A percentile compares a stretch with the other conserved stretches of the same genome.
phyloP scores from a whole-genome alignment of 495 filamentous ascomycete genomes.

The Podospora australis region DNA sequence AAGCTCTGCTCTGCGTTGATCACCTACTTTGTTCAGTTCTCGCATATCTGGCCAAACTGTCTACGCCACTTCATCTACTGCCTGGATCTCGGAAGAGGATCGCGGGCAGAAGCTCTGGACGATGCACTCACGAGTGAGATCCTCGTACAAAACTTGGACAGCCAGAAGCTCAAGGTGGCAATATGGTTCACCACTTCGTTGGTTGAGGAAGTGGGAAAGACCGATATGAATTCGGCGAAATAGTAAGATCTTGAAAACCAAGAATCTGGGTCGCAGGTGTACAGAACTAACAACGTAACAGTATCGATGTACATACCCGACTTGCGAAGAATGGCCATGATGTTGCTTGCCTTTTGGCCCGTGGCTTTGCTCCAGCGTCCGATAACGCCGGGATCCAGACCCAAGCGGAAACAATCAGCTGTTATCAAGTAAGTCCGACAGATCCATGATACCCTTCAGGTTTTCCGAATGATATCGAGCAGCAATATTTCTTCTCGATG shows the following conservation, averaged over 20 bases:
- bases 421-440: constrained; percentile 53
- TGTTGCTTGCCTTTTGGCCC: constrained; percentile 40
- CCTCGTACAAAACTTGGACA: constrained; percentile 49
- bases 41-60: constrained; percentile 59
- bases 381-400: constrained; percentile 21
- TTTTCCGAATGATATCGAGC: background rate
- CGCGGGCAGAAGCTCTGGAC: constrained; percentile 43
- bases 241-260: constrained; percentile 36
- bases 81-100: constrained; percentile 46
- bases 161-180: constrained; percentile 49
- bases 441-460: background rate
- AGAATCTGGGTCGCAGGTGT: background rate
- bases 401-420: constrained; percentile 49
- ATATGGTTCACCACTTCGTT: constrained; percentile 69
- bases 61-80: constrained; percentile 62
- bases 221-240: constrained; percentile 50
- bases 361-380: constrained; percentile 31
- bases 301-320: constrained; percentile 41
- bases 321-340: constrained; percentile 47
- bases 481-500: background rate
- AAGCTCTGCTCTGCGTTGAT: constrained; percentile 82
- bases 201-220: constrained; percentile 69
- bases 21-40: constrained; percentile 69
- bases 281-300: constrained; percentile 7
- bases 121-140: constrained; percentile 44